phyloP scores from a whole-genome alignment of 2,329 filamentous ascomycete species.

The Sporothrix globosa region DNA sequence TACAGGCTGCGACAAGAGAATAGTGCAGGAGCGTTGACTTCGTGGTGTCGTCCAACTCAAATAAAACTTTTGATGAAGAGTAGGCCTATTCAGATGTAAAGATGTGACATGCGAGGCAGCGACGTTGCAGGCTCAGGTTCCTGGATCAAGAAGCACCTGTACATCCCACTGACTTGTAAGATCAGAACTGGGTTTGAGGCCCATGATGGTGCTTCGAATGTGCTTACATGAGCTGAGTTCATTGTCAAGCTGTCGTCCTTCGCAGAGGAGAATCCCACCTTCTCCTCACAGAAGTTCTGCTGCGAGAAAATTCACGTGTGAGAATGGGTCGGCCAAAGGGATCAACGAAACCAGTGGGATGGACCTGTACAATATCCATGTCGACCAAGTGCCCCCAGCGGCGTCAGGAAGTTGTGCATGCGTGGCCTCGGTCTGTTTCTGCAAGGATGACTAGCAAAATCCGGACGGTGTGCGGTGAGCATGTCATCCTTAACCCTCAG shows the following conservation, averaged over 20 bases:
- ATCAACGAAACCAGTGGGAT: constrained; percentile 95
- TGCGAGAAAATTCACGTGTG: constrained; percentile 98
- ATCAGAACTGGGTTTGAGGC: not conserved
- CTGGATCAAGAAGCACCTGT: constrained; percentile 94
- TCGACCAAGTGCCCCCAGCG: constrained; percentile 95
- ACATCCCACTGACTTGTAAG: constrained; percentile 72
- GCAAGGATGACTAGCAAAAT: constrained; percentile 86
- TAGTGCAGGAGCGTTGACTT: constrained; percentile 89
- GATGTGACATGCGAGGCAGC: constrained; percentile 97
- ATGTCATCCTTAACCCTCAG: constrained; percentile 90
- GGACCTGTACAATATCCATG: constrained; percentile 99
- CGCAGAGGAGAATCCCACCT: constrained; percentile 87
- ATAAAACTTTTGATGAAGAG: constrained; percentile 99
- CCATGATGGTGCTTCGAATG: constrained; percentile 90
- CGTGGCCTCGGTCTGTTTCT: constrained; percentile 70
- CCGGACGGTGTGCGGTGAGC: constrained; percentile 91
- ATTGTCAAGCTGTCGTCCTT: constrained; percentile 95
- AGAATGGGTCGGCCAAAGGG: constrained; percentile 83
- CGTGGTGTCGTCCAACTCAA: constrained; percentile 84
- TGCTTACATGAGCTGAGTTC: constrained; percentile 98
- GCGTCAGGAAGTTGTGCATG: constrained; percentile 67
- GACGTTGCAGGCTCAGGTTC: constrained; percentile 78
- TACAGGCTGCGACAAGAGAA: constrained; percentile 91
- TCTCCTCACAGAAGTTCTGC: constrained; percentile 98
- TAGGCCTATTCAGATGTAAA: constrained; percentile 95